A percentile compares a stretch with the other conserved stretches of the same genome.
phyloP scores from a whole-genome alignment of 768 basidiomycete genomes.

The Mycena vitilis region DNA sequence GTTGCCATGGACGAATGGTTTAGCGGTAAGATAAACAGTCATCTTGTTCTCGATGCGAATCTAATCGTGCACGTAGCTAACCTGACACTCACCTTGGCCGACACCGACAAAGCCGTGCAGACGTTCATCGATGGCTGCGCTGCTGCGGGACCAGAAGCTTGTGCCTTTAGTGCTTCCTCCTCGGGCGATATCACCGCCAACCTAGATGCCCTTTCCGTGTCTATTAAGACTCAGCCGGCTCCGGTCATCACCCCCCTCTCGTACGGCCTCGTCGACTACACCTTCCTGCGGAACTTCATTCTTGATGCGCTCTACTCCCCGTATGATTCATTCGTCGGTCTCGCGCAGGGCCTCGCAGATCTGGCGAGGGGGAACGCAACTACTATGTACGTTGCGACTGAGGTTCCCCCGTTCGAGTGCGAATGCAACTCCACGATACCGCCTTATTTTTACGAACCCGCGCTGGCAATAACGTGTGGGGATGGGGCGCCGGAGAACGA shows the following conservation, averaged over 20 bases:
- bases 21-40: background rate
- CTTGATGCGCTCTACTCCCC: slow-evolving; percentile 14
- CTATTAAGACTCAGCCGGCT: background rate
- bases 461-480: slow-evolving; percentile 1
- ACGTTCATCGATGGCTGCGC: slow-evolving; percentile 19
- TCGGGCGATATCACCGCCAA: slow-evolving; percentile 1
- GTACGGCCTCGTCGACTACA: slow-evolving; percentile 17
- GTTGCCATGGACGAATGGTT: slow-evolving; percentile 13
- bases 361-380: slow-evolving; percentile 7
- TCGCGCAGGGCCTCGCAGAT: slow-evolving; percentile 11
- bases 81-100: background rate
- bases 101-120: slow-evolving; percentile 18
- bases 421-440: background rate
- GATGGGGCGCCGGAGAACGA: slow-evolving; percentile 9
- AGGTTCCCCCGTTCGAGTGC: slow-evolving; percentile 19
- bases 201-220: background rate
- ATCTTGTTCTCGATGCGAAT: background rate
- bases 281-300: slow-evolving; percentile 9
- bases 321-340: background rate
- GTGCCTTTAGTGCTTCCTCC: slow-evolving; percentile 25
- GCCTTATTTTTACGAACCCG: background rate
- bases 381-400: background rate
- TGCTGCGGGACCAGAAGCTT: slow-evolving; percentile 13
- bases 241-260: slow-evolving; percentile 13
- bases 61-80: background rate